Percentiles rank a stretch among this genome's conserved stretches.
Conservation (phyloP, 1,284 basidiomycete species). For the Cutaneotrichosporon cavernicola region DNA sequence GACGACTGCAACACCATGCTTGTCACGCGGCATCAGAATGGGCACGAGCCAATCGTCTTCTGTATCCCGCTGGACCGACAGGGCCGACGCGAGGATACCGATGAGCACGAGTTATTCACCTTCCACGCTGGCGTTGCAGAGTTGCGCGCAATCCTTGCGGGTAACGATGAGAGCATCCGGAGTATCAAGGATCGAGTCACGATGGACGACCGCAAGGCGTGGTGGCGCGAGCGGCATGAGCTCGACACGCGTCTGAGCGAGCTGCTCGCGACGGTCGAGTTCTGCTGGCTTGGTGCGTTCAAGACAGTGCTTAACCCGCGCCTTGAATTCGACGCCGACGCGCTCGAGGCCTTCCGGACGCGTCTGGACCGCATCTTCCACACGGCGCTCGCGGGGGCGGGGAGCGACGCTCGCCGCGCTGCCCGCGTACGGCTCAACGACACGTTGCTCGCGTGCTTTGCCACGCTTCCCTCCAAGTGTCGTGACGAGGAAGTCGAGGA, state of each 20-base stretch:
- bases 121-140: conserved; percentile 73
- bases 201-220: conserved; percentile 49
- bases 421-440: conserved; percentile 63
- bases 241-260: conserved; percentile 75
- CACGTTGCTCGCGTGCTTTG: conserved; percentile 77
- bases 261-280: conserved; percentile 82
- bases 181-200: conserved; percentile 52
- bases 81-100: conserved; percentile 72
- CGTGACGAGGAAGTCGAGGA: conserved; percentile 94
- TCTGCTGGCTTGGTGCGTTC: conserved; percentile 95
- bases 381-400: conserved; percentile 57
- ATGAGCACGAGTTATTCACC: conserved; percentile 69
- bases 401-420: conserved; percentile 36
- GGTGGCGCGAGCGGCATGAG: conserved; percentile 79
- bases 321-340: conserved; percentile 55
- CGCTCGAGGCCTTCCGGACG: conserved; percentile 60
- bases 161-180: conserved; percentile 56
- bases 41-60: conserved; percentile 70
- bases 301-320: conserved; percentile 77
- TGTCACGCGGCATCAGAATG: conserved; percentile 71
- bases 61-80: conserved; percentile 78
- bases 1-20: conserved; percentile 80
- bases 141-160: conserved; percentile 72
- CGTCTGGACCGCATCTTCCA: conserved; percentile 75
- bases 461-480: conserved; percentile 73